Evolutionary conservation across 768 basidiomycete genomes (phyloP), one percentile per base, ranked within the genome.

Genomic region (Rhodotorula taiwanensis): DNA sequence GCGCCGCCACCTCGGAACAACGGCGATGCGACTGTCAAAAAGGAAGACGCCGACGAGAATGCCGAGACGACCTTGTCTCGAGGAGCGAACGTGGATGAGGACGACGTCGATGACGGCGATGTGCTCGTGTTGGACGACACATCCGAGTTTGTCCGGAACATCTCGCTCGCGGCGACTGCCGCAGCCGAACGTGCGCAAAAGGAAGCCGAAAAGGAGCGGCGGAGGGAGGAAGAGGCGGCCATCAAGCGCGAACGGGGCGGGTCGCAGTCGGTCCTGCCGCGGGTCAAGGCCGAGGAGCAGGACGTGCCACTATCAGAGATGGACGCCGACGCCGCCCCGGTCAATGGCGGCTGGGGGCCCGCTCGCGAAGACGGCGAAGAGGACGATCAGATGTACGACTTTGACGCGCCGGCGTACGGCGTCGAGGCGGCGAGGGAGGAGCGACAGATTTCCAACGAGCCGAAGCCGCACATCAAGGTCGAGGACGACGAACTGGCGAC

Each of bases 41-140:
- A 78, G 20, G 83, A 81, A 70, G 80, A 81, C 30, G 79, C 73
- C 23, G 68, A 63, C 18, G 52, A 58, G 5, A 55, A 53, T 44
- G 54, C 33, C 33, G 30, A 15, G 36, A 49, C 51, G 5, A 45
- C 47, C 13, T 41, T 55, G 8, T 51, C 23, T 3, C 21, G 41
- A 16, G 6, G 25, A 52, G 73, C 43, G 71, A 69, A 4, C 23
- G 8, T 42, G 42, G 15, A 49, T 21, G 49, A 58, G 11, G 72
- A 72, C 14, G 80, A 79, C 2, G 78, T 71, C 8, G 82, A 79
- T 28, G 79, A 76, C 4, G 76, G 77, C 23, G 78, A 76, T 25
- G 87, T 86, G 27, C 79, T 97, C 36, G 88, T 87, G 0, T 91
- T 99, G 66, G 93, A 98, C 73, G 93, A 97, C 70, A 98, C 94